Evolutionary conservation across 306 rosid species (phyloP), one percentile per base, ranked within the genome.

Genomic region (Malus sieversii): DNA sequence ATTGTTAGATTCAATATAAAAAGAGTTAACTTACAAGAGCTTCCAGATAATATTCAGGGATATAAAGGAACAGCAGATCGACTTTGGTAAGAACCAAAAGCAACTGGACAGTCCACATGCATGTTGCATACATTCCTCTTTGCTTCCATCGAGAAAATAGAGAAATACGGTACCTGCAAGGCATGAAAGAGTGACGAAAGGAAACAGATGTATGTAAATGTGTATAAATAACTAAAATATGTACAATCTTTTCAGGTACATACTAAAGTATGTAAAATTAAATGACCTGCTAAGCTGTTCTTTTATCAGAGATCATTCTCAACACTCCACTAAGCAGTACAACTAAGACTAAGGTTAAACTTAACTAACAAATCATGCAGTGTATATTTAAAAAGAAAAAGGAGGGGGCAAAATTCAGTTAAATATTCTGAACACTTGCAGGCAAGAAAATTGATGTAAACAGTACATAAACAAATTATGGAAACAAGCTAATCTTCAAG

Each of bases 31-130:
- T 89, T 90, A 92, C 98, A 96, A 95, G 85, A 62, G 97, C 85
- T 82, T 89, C 98, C 75, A 95, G 74, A 85, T 92, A 95, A 81
- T 85, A 92, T 85, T 92, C 98, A 80, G 98, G 98, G 82, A 87
- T 77, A 76, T 85, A 95, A 35, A 85, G n/a, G 68, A 95, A 95
- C 82, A 95, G 80, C 0, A 89, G 85, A 84, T 90, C 97, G 86
- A 86, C 81, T 87, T 90, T 95, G 88, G 97, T 90, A 70, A 95
- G 90, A 82, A 88, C 91, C 84, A 95, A 84, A 78, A 95, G 88
- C 90, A 95, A 84, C 83, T 95, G 97, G 72, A 92, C 97, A 80
- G 96, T 88, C 98, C 97, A 95, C 89, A 92, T 83, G 91, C 98
- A 95, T 84, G 85, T 80, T 75, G 98, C 98, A 84, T 89, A 95